phyloP scores from a whole-genome alignment of 177 flowering plant genomes.

The Vitis hybrid region DNA sequence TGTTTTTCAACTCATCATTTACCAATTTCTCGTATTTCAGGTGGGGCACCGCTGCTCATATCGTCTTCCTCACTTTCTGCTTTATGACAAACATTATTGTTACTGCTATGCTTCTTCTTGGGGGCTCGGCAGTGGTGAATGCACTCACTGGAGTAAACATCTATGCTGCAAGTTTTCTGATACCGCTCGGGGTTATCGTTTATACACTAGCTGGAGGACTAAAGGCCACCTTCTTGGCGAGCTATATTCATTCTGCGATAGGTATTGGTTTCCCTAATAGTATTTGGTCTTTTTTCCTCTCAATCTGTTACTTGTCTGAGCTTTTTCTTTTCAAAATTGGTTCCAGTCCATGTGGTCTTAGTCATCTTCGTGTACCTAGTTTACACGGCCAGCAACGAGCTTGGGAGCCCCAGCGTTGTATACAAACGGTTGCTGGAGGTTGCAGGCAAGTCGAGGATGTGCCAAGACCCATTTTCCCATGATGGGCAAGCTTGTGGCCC shows the following conservation, averaged over 20 bases:
- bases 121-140: constrained; percentile 97
- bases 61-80: constrained; percentile 83
- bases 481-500: constrained; percentile 90
- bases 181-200: constrained; percentile 90
- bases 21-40: constrained; percentile 15
- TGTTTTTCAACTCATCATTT: background rate
- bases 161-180: constrained; percentile 92
- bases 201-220: constrained; percentile 95
- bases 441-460: constrained; percentile 68
- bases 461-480: constrained; percentile 73
- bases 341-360: constrained; percentile 83
- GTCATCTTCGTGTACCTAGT: constrained; percentile 91
- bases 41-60: constrained; percentile 89
- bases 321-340: constrained; percentile 2
- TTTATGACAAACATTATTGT: constrained; percentile 91
- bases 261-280: constrained; percentile 36
- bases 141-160: constrained; percentile 94
- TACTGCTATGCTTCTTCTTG: constrained; percentile 97
- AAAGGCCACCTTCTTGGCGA: constrained; percentile 95
- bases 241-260: constrained; percentile 92
- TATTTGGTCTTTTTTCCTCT: background rate
- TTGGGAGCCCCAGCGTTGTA: constrained; percentile 80
- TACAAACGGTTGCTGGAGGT: constrained; percentile 64
- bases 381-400: constrained; percentile 73
- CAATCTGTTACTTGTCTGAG: background rate